Percentiles rank a stretch among this genome's conserved stretches.
These are phyloP conservation scores for Mimosa bimucronata DNA, from an alignment of 306 rosid genomes.

Conservation along the genomic window DNA sequence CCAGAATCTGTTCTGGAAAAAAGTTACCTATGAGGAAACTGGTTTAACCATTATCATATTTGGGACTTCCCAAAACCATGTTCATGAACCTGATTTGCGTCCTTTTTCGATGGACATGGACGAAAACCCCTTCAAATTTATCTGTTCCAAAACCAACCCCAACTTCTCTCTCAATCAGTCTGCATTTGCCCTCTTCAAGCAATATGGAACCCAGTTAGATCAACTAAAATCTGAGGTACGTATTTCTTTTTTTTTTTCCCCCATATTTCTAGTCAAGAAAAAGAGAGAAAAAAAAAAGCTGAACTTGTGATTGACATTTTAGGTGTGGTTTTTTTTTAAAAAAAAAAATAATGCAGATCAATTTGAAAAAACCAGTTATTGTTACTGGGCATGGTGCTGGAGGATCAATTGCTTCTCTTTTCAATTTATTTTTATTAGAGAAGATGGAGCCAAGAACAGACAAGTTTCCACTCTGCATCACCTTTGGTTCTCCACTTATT, in stretches of 20 bases:
- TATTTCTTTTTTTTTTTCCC: not conserved
- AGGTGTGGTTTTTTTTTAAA: not conserved
- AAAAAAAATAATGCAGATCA: slow-evolving; percentile 34
- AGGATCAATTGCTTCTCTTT: slow-evolving; percentile 77
- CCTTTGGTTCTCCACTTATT: slow-evolving; percentile 3
- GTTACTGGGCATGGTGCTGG: slow-evolving; percentile 64
- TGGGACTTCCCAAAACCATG: slow-evolving; percentile 25
- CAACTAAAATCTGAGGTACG: slow-evolving; percentile 44
- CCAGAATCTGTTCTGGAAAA: not conserved
- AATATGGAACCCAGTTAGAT: not conserved
- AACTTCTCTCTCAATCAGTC: slow-evolving; percentile 41
- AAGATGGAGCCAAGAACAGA: not conserved
- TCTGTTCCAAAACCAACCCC: slow-evolving; percentile 31
- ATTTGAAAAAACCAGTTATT: slow-evolving; percentile 34
- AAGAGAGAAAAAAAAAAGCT: too few species aligned
- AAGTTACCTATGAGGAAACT: not conserved
- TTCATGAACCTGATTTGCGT: slow-evolving; percentile 28
- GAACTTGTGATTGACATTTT: not conserved
- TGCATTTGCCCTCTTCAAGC: slow-evolving; percentile 36
- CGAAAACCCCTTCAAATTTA: slow-evolving; percentile 46
- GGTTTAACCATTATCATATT: slow-evolving; percentile 44
- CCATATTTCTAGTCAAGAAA: too few species aligned
- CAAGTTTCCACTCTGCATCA: not conserved
- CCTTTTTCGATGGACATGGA: slow-evolving; percentile 26
- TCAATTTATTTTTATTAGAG: slow-evolving; percentile 59